Base-by-base conservation (phyloP, 306 rosid species). In the Datisca glomerata region DNA sequence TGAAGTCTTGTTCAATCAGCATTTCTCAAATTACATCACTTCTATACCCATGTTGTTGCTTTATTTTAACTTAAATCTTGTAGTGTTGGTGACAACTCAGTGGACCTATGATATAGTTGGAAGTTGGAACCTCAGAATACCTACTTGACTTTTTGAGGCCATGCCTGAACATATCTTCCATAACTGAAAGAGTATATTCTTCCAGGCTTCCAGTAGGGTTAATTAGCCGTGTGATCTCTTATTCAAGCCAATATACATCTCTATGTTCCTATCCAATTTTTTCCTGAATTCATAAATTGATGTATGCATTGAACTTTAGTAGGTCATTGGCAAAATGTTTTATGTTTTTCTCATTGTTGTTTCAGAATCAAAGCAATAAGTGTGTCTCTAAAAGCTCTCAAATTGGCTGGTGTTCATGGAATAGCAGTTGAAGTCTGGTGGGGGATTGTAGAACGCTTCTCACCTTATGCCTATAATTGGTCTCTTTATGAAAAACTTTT, bases 391-490 rank as follows among this genome's bases (percentile, higher is more conserved):
- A 65, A 41, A 46, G 66, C 71, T 15, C 65, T 65, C 51, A 65
- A 65, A 61, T 25, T 58, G 35, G 71, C 61, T 32, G 71, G 71
- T 58, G 71, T 65, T 19, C 71, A 52, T 27, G 71, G 71, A 45
- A 43, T 65, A 51, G 65, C 61, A 37, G 71, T 65, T 52, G 71
- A 65, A 56, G 71, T 57, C 41, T 58, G 66, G 71, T 65, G 71
- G 71, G 71, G 71, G 13, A 48, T 65, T 2, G 66, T 58, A 22
- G 71, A 65, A 40, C 65, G 71, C 24, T 52, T 52, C 60, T 51
- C 71, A 39, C 71, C 71, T 34, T 24, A 19, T 20, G 16, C 41
- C 8, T 65, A 58, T 39, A 36, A 65, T 47, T 65, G 71, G 71
- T 32, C 56, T 34, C 61, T 65, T 25, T 65, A 58, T 46, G 66